A percentile compares a stretch with the other conserved stretches of the same genome.
Evolutionary conservation across 1,284 basidiomycete genomes (phyloP).

Genomic region (Apiotrichum sp.): DNA sequence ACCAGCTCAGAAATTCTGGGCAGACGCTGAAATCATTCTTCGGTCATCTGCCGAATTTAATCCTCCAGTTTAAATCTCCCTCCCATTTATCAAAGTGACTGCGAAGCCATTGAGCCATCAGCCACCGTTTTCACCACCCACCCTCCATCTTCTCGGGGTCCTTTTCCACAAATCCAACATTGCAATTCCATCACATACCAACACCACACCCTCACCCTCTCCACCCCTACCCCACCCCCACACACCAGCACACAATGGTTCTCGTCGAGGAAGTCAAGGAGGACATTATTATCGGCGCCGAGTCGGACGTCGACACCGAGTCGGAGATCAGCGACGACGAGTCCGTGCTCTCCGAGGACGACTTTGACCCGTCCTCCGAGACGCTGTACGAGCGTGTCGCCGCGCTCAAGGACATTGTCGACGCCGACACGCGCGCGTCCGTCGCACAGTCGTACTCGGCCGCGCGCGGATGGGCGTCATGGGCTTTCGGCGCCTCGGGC

Average conservation of each 20-base stretch:
- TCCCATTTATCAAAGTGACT: background rate
- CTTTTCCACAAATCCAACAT: too few species aligned
- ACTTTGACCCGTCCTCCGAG: constrained; percentile 52
- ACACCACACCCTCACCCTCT: constrained; percentile 1
- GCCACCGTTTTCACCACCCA: background rate
- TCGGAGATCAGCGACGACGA: constrained; percentile 32
- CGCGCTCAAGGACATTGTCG: constrained; percentile 91
- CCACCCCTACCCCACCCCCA: constrained; percentile 1
- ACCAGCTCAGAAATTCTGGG: too few species aligned
- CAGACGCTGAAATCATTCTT: too few species aligned
- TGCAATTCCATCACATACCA: background rate
- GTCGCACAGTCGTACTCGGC: constrained; percentile 60
- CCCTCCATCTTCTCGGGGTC: too few species aligned
- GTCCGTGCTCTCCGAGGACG: constrained; percentile 32
- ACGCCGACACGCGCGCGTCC: constrained; percentile 75
- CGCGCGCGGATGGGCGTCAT: constrained; percentile 59
- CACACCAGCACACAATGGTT: constrained; percentile 32
- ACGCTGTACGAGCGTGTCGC: constrained; percentile 80
- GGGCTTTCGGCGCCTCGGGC: constrained; percentile 57
- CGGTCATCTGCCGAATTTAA: too few species aligned
- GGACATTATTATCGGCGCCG: constrained; percentile 25
- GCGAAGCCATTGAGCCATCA: background rate
- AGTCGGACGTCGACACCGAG: constrained; percentile 41
- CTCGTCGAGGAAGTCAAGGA: constrained; percentile 46
- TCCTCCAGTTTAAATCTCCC: background rate